Conservation (phyloP, 352 stramenopile genomes). For the Phytophthora multivora region DNA sequence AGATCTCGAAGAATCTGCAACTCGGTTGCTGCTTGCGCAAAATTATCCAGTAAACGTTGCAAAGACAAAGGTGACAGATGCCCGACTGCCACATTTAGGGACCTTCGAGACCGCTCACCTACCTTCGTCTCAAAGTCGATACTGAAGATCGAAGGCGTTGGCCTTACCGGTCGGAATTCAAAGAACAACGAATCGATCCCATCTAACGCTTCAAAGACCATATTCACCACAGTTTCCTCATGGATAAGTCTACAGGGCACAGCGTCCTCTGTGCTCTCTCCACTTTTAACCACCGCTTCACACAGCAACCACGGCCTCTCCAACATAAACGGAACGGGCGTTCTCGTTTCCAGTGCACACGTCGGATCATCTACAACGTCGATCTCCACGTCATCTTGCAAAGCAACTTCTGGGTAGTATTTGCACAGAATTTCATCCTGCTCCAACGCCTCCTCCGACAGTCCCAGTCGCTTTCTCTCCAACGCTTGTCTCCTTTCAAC, state of each 20-base stretch:
- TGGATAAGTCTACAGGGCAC: constrained; percentile 42
- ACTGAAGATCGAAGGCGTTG: constrained; percentile 34
- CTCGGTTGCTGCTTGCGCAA: constrained; percentile 43
- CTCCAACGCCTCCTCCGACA: constrained; percentile 18
- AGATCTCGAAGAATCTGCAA: constrained; percentile 61
- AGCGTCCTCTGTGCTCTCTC: not conserved
- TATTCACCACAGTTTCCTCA: constrained; percentile 50
- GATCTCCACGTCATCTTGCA: not conserved
- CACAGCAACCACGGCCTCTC: constrained; percentile 45
- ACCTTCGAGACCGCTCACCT: constrained; percentile 30
- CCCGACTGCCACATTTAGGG: constrained; percentile 34
- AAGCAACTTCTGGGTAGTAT: constrained; percentile 40
- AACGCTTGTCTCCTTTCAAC: not conserved
- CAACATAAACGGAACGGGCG: constrained; percentile 32
- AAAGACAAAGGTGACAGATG: constrained; percentile 61
- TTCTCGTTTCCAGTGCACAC: constrained; percentile 15
- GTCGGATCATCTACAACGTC: constrained; percentile 21
- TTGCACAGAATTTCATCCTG: constrained; percentile 46
- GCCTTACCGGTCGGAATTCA: constrained; percentile 27
- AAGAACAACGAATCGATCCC: constrained; percentile 61
- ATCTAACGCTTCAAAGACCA: constrained; percentile 63
- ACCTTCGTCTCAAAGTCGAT: constrained; percentile 35
- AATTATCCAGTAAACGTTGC: constrained; percentile 33
- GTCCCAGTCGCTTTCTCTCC: constrained; percentile 9
- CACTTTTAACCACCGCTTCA: constrained; percentile 24